These are phyloP conservation scores for Skeletonema menzelii DNA, from an alignment of 108 stramenopile genomes.

Conservation along the genomic window DNA sequence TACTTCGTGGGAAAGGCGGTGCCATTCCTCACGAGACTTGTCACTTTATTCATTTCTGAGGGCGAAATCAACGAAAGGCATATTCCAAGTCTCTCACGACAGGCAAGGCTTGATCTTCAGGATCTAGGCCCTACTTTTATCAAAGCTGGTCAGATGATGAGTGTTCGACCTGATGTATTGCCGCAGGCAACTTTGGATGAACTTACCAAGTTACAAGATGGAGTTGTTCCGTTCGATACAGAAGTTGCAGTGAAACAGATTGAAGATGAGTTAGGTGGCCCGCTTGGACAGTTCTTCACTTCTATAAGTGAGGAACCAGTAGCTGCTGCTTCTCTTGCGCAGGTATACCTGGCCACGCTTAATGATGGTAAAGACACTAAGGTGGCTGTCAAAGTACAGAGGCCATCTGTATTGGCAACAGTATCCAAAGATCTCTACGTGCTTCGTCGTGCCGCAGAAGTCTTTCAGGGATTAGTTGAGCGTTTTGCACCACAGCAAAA, in stretches of 20 bases:
- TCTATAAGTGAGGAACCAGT: constrained; percentile 88
- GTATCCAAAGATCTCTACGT: constrained; percentile 92
- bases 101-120: constrained; percentile 89
- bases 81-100: constrained; percentile 75
- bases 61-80: constrained; percentile 84
- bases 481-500: constrained; percentile 89
- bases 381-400: constrained; percentile 91
- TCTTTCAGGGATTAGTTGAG: constrained; percentile 83
- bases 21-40: constrained; percentile 81
- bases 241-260: constrained; percentile 77
- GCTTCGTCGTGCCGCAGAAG: constrained; percentile 84
- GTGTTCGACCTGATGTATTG: constrained; percentile 91
- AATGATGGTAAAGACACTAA: constrained; percentile 75
- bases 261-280: constrained; percentile 84
- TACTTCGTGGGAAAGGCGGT: constrained; percentile 90
- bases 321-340: constrained; percentile 85
- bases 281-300: constrained; percentile 84
- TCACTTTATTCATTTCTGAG: constrained; percentile 78
- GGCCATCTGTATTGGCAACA: constrained; percentile 76
- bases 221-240: constrained; percentile 87
- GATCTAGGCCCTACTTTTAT: constrained; percentile 92
- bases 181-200: constrained; percentile 90
- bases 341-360: constrained; percentile 85
- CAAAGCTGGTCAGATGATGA: constrained; percentile 84
- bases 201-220: constrained; percentile 88